Conservation (phyloP, 1,284 basidiomycete species). For the Volvariella volvacea region DNA sequence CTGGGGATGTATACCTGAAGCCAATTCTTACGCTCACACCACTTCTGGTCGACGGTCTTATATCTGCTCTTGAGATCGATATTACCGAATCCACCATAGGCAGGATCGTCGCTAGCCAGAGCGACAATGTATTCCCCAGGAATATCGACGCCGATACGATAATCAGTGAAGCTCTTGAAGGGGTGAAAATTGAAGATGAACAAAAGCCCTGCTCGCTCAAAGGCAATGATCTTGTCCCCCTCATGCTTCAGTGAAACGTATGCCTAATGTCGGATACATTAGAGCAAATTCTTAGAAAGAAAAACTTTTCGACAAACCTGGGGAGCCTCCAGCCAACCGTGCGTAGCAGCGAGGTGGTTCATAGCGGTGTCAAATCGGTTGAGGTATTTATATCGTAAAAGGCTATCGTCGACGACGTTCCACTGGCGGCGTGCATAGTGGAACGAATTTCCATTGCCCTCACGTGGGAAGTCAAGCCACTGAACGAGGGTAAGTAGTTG, state of each 20-base stretch:
- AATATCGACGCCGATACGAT: slow-evolving; percentile 84
- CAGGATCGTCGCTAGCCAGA: slow-evolving; percentile 80
- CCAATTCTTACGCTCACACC: slow-evolving; percentile 90
- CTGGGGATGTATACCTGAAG: slow-evolving; percentile 79
- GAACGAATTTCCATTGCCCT: slow-evolving; percentile 92
- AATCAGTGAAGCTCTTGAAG: slow-evolving; percentile 84
- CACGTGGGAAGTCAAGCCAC: slow-evolving; percentile 99
- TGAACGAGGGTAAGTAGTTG: slow-evolving; percentile 21
- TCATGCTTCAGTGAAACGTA: slow-evolving; percentile 94
- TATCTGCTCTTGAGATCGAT: slow-evolving; percentile 62
- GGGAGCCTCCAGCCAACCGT: slow-evolving; percentile 80
- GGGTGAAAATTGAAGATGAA: slow-evolving; percentile 98
- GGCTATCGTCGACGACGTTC: slow-evolving; percentile 84
- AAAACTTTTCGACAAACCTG: slow-evolving; percentile 43
- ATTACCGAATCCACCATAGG: slow-evolving; percentile 87
- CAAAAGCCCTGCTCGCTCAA: slow-evolving; percentile 86
- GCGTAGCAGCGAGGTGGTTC: slow-evolving; percentile 79
- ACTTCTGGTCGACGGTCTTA: slow-evolving; percentile 82
- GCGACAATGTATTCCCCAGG: slow-evolving; percentile 84
- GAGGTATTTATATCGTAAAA: slow-evolving; percentile 88
- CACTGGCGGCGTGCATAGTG: slow-evolving; percentile 94
- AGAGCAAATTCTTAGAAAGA: slow-evolving; percentile 2
- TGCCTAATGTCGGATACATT: slow-evolving; percentile 40
- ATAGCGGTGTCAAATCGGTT: slow-evolving; percentile 93
- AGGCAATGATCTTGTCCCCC: slow-evolving; percentile 87